Base-by-base conservation (phyloP, 495 filamentous ascomycete genomes). In the Penicillium lividum region DNA sequence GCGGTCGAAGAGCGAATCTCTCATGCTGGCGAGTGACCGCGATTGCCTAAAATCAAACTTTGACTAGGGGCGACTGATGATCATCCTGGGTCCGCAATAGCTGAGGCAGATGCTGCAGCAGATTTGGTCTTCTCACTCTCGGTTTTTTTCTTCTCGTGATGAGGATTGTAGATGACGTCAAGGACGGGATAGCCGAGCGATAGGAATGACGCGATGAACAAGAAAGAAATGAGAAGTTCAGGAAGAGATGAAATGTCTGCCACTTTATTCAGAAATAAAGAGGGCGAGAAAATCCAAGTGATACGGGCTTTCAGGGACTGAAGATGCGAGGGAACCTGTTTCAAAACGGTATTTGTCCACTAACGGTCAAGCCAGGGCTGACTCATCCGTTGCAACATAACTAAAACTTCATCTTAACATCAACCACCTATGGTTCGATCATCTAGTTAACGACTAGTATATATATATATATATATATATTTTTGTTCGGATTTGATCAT, bases 1-100 rank as follows among this genome's bases (percentile, higher is more conserved):
- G 49, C 76, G 79, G 61, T 80, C 70, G 58, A 75, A 76, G 40
- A 83, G 54, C 31, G 68, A 74, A 51, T 68, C 65, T 50, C 71
- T 76, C 80, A 82, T 82, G 45, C 64, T 33, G 31, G 6, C 25
- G 45, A 44, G 48, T 51, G 43, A 27, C 22, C 36, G 43, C 40
- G 59, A 31, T 64, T 47, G 51, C 59, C 54, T n/a, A 43, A 42
- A 25, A n/a, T 50, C 28, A 29, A 51, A 44, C 9, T 43, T 57
- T 49, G 13, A 52, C 51, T 60, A 65, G 50, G 56, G 53, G 46
- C 27, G 53, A 64, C 58, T 33, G 42, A 43, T 42, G 52, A 58
- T 48, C 66, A 69, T 69, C 25, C 29, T 56, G 66, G 49, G 54
- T 15, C 34, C 34, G 53, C 30, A 34, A 36, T 30, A 43, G 42